Conservation (phyloP, 768 basidiomycete genomes). For the Neoboletus brunneissimus region DNA sequence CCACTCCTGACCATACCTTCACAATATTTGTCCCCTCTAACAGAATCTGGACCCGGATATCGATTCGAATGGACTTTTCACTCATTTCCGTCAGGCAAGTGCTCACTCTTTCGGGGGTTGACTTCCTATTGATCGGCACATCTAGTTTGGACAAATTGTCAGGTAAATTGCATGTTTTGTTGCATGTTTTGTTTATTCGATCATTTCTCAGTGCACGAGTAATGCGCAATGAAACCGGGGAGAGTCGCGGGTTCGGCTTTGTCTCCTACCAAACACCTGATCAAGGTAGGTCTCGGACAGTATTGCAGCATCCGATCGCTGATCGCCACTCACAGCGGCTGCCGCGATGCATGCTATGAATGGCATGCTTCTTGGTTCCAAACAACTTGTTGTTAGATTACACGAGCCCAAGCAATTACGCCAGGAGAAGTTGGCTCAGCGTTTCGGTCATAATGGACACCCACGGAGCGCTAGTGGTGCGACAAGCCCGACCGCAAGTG, state of each 20-base stretch:
- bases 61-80: slow-evolving; percentile 80
- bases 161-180: slow-evolving; percentile 47
- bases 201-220: slow-evolving; percentile 69
- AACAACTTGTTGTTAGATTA: slow-evolving; percentile 80
- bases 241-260: slow-evolving; percentile 87
- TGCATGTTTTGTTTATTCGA: not conserved
- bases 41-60: slow-evolving; percentile 85
- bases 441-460: slow-evolving; percentile 79
- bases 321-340: slow-evolving; percentile 45
- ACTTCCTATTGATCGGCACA: slow-evolving; percentile 15
- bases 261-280: slow-evolving; percentile 83
- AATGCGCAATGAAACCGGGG: slow-evolving; percentile 82
- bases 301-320: not conserved
- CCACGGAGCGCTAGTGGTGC: slow-evolving; percentile 80
- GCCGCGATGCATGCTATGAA: slow-evolving; percentile 82
- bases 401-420: slow-evolving; percentile 92
- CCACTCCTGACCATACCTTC: not conserved
- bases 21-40: slow-evolving; percentile 1
- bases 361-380: slow-evolving; percentile 63
- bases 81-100: slow-evolving; percentile 73
- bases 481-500: slow-evolving; percentile 80
- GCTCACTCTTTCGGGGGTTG: slow-evolving; percentile 1
- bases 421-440: slow-evolving; percentile 81
- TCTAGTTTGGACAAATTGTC: slow-evolving; percentile 83
- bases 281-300: slow-evolving; percentile 52